Conservation (phyloP, 106 monocot genomes). For the Phalaenopsis aphrodite region DNA sequence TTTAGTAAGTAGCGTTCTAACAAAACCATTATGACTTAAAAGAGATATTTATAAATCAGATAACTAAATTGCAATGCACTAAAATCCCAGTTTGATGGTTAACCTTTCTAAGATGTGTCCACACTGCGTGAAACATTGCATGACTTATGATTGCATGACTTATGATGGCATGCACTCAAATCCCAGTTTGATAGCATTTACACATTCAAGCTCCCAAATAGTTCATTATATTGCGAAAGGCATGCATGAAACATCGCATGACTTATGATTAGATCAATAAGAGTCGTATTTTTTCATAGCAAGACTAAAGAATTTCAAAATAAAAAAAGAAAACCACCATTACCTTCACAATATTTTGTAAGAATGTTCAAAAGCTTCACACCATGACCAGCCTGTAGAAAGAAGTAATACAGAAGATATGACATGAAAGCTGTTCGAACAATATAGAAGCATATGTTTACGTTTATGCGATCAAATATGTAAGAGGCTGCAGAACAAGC, state of each 20-base stretch:
- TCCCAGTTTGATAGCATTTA: background rate
- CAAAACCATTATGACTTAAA: background rate
- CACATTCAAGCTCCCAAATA: background rate
- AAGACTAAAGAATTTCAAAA: background rate
- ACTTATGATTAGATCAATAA: background rate
- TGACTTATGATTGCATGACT: too few species aligned
- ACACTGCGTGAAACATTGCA: background rate
- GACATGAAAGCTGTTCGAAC: background rate
- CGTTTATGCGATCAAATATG: background rate
- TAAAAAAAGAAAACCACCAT: background rate
- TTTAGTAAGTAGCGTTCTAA: background rate
- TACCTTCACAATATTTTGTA: conserved; percentile 96
- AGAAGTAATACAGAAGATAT: background rate
- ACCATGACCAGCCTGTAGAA: conserved; percentile 76
- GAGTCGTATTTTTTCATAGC: background rate
- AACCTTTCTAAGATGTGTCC: background rate
- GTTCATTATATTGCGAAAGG: background rate
- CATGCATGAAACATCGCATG: background rate
- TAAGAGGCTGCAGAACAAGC: background rate
- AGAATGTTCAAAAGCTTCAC: conserved; percentile 83
- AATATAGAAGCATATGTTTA: background rate
- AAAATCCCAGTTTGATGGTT: background rate
- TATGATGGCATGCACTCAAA: too few species aligned
- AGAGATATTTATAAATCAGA: background rate
- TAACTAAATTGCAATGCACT: background rate